Base-by-base conservation (phyloP, 1,284 basidiomycete species). In the Phellopilus nigrolimitatus region DNA sequence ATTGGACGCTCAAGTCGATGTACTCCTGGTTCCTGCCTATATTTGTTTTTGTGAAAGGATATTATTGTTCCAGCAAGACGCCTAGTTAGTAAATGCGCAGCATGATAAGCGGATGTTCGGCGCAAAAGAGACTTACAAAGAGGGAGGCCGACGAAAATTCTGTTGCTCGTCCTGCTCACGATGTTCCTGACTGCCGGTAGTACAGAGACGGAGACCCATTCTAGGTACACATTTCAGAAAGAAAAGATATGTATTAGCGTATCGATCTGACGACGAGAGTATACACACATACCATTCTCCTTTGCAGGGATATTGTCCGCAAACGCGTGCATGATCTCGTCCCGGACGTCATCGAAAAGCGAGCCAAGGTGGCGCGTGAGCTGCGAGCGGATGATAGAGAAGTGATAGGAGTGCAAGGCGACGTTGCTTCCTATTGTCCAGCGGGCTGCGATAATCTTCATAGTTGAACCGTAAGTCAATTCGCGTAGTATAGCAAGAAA, bases 1-100 rank as follows among this genome's bases (percentile, higher is more conserved):
- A 69, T 3, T 57, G 47, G 1, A 69, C 63, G 46, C 65, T 70
- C 10, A 74, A 59, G n/a, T 64, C 60, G n/a, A 64, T 57, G 54
- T 66, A 75, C 12, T 70, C 72, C 0, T 59, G 56, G 45, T 76
- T 52, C 25, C 71, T 65, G 56, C 76, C 76, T 77, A 38, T n/a
- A 38, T 15, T 5, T 15, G n/a, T n/a, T n/a, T n/a, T n/a, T n/a
- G n/a, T n/a, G n/a, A n/a, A n/a, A n/a, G n/a, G n/a, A n/a, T n/a
- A n/a, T n/a, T n/a, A n/a, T n/a, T n/a, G n/a, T n/a, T n/a, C n/a
- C n/a, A n/a, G n/a, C n/a, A n/a, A n/a, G n/a, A 30, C 22, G 24
- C 15, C 38, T 24, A 31, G n/a, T 21, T 28, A 15, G 21, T 27
- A 5, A 3, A 25, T 34, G 27, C 38, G 12, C 21, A 9, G n/a